A percentile compares a stretch with the other conserved stretches of the same genome.
These are phyloP conservation scores for Komagataella pseudopastoris DNA, from an alignment of 805 yeast species.

Conservation along the genomic window DNA sequence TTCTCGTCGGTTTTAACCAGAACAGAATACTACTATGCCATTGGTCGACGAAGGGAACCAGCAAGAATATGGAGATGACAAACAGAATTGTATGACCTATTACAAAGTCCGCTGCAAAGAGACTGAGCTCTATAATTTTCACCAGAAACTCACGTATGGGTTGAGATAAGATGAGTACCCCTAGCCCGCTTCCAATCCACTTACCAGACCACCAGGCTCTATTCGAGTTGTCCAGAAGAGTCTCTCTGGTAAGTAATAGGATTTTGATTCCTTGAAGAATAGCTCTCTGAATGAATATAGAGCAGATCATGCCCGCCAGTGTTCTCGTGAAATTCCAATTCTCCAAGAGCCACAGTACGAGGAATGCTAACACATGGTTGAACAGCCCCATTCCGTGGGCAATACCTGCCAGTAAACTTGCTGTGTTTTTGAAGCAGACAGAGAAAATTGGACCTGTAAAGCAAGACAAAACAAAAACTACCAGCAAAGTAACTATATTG, in stretches of 20 bases:
- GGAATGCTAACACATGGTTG: conserved; percentile 20
- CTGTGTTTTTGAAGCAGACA: conserved; percentile 18
- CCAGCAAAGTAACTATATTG: conserved; percentile 18
- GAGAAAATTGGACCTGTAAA: conserved; percentile 22
- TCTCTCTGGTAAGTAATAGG: conserved; percentile 25
- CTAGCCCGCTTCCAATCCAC: conserved; percentile 27
- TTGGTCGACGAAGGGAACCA: conserved; percentile 32
- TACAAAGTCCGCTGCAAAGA: conserved; percentile 33
- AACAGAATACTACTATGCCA: conserved; percentile 35
- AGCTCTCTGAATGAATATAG: conserved; percentile 22
- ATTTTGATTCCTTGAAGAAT: conserved; percentile 19
- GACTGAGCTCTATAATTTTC: conserved; percentile 28
- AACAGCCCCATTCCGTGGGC: conserved; percentile 24
- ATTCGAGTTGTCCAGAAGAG: conserved; percentile 24
- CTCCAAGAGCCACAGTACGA: conserved; percentile 24
- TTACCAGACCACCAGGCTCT: conserved; percentile 43
- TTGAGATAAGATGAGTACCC: conserved; percentile 24
- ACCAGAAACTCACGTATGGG: conserved; percentile 32
- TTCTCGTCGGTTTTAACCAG: conserved; percentile 30
- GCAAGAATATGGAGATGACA: conserved; percentile 23
- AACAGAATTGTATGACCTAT: conserved; percentile 28
- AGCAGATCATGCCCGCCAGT: conserved; percentile 23
- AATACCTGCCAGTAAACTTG: conserved; percentile 24
- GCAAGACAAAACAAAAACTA: conserved; percentile 22
- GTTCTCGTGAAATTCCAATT: conserved; percentile 26